These are phyloP conservation scores for Metschnikowia rubicola DNA, from an alignment of 805 yeast species.

Conservation along the genomic window DNA sequence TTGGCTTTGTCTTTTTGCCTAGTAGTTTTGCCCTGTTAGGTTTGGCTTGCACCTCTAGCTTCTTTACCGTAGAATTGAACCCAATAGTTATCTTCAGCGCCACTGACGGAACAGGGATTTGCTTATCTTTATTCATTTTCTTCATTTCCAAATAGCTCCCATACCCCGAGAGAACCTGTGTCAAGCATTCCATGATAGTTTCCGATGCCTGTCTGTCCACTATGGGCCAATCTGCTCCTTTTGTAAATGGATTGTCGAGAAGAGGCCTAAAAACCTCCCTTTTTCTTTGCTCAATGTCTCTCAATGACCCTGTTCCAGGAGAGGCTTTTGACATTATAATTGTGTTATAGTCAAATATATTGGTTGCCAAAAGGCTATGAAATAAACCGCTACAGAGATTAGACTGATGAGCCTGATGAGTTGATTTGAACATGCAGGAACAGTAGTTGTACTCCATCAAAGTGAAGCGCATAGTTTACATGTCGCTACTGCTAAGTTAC, in stretches of 20 bases:
- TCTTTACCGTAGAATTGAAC: slow-evolving; percentile 52
- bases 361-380: too few species aligned
- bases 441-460: too few species aligned
- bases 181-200: slow-evolving; percentile 12
- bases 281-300: slow-evolving; percentile 46
- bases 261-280: slow-evolving; percentile 63
- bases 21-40: slow-evolving; percentile 16
- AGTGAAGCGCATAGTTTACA: too few species aligned
- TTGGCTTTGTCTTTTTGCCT: slow-evolving; percentile 8
- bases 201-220: slow-evolving; percentile 7
- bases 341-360: not conserved
- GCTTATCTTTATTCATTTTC: not conserved
- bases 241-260: slow-evolving; percentile 60
- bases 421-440: too few species aligned
- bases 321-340: slow-evolving; percentile 3
- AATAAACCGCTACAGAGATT: too few species aligned
- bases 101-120: slow-evolving; percentile 24
- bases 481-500: too few species aligned
- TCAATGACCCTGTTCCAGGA: slow-evolving; percentile 36
- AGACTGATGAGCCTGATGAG: too few species aligned
- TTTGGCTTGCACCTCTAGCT: slow-evolving; percentile 43
- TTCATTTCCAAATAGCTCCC: slow-evolving; percentile 13
- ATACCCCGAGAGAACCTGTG: slow-evolving; percentile 15
- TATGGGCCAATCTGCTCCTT: slow-evolving; percentile 21
- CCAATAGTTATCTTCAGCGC: slow-evolving; percentile 37